Evolutionary conservation across 345 rosid species (phyloP).

Genomic region (Erodium maritimum): DNA sequence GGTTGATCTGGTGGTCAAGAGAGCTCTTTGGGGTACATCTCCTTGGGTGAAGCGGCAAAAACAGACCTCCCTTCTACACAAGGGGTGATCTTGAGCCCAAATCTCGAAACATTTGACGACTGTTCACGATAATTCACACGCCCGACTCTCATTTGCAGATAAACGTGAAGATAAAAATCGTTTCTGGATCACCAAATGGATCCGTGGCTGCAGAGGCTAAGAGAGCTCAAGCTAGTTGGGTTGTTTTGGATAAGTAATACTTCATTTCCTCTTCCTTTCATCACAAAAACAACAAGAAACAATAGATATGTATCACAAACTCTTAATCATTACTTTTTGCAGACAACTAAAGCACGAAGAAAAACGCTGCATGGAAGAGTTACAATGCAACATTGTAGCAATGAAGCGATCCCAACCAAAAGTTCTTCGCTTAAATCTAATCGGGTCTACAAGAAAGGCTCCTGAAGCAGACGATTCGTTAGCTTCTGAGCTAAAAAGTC

Average conservation of each 20-base stretch:
- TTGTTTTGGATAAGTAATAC: conserved; percentile 86
- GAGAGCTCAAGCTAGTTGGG: conserved; percentile 72
- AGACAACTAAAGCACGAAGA: conserved; percentile 87
- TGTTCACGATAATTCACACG: conserved; percentile 7
- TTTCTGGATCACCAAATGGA: conserved; percentile 82
- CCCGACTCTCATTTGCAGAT: conserved; percentile 30
- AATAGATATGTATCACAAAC: not conserved
- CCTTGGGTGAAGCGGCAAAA: too few species aligned
- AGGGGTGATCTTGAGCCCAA: too few species aligned
- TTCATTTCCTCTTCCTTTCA: not conserved
- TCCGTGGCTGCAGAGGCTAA: conserved; percentile 83
- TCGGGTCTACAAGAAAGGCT: conserved; percentile 51
- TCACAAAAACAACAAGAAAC: not conserved
- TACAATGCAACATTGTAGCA: conserved; percentile 93
- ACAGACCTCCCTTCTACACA: too few species aligned
- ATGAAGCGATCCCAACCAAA: conserved; percentile 89
- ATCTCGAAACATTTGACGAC: too few species aligned
- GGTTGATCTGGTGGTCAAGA: too few species aligned
- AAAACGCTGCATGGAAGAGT: conserved; percentile 83
- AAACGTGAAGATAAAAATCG: conserved; percentile 81
- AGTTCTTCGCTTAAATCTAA: conserved; percentile 88
- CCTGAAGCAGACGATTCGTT: conserved; percentile 26
- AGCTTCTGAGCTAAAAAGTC: conserved; percentile 28
- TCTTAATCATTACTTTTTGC: conserved; percentile 7
- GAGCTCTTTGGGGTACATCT: too few species aligned